Conservation (phyloP, 495 filamentous ascomycete species). For the Hypoxylon cercidicola region DNA sequence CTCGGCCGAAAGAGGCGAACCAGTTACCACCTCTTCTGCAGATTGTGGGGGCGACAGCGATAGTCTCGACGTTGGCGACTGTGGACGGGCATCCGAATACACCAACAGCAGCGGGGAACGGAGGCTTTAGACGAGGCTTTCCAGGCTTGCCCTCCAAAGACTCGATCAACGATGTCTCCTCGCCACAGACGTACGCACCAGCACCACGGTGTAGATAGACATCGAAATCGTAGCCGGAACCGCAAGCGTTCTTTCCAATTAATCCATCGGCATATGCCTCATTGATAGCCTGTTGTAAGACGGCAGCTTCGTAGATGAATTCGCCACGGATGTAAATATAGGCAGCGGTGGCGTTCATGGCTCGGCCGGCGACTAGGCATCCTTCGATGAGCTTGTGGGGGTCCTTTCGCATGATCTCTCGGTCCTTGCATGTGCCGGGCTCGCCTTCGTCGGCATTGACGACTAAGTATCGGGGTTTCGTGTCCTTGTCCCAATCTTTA, state of each 20-base stretch:
- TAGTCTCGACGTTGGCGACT: conserved; percentile 96
- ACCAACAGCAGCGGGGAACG: conserved; percentile 96
- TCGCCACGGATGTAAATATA: conserved; percentile 99
- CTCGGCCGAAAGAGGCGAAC: conserved; percentile 93
- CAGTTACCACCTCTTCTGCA: conserved; percentile 90
- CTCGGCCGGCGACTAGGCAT: conserved; percentile 93
- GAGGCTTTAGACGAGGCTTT: conserved; percentile 97
- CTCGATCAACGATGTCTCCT: conserved; percentile 97
- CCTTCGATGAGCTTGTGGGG: conserved; percentile 98
- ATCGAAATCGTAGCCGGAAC: conserved; percentile 96
- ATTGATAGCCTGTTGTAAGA: conserved; percentile 94
- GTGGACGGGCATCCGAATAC: conserved; percentile 98
- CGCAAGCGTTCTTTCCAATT: conserved; percentile 98
- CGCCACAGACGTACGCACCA: conserved; percentile 97
- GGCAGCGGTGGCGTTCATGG: conserved; percentile 97
- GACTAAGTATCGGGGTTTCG: conserved; percentile 92
- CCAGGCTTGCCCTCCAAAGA: conserved; percentile 98
- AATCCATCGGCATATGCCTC: conserved; percentile 94
- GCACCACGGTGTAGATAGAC: conserved; percentile 96
- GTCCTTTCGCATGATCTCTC: conserved; percentile 99
- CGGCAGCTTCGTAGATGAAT: conserved; percentile 96
- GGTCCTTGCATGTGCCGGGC: conserved; percentile 98
- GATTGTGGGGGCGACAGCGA: conserved; percentile 96
- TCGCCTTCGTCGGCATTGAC: conserved; percentile 99
- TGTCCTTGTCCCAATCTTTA: conserved; percentile 99